Base-by-base conservation (phyloP, 2,329 filamentous ascomycete species). In the Fusarium graminum region DNA sequence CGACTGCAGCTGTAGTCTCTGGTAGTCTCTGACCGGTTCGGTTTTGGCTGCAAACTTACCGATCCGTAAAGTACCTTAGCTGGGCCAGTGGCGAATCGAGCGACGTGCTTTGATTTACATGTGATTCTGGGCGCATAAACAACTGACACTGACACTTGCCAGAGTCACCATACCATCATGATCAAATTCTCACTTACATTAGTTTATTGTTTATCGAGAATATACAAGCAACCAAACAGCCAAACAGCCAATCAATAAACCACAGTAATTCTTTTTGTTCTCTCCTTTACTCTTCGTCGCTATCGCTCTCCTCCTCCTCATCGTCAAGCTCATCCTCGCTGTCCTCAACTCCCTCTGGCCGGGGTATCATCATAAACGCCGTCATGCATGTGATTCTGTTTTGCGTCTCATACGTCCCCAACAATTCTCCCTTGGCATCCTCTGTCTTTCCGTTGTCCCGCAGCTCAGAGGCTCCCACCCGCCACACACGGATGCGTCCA, bases 311-410 rank as follows among this genome's bases (percentile, higher is more conserved):
- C 69, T 78, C 76, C 0, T 79, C 80, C 12, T 80, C 82, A 30
- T 78, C 78, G 16, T 79, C 83, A 40, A 78, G 78, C 66, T 84
- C 82, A 44, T 81, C 81, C 55, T 87, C 87, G 72, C 83, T 86
- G 17, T 86, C 87, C 70, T 88, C 88, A 42, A 83, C 81, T 22
- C 85, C 85, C 39, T 88, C 87, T 16, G 87, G 85, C 44, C 85
- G 82, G 70, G 88, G 85, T 77, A 92, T 86, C 92, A 98, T 96
- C 65, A 92, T 82, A 80, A 97, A 98, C 22, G 90, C 90, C 71
- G 88, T 89, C 72, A 98, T 75, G 76, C 95, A 98, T 36, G 94
- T 98, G 69, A 98, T 93, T 56, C 95, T 85, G 76, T 94, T 94
- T 43, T 90, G 89, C 22, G 94, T 97, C 78, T 94, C 90, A 73